Base-by-base conservation (phyloP, 768 basidiomycete species). In the Tricholoma sp. region DNA sequence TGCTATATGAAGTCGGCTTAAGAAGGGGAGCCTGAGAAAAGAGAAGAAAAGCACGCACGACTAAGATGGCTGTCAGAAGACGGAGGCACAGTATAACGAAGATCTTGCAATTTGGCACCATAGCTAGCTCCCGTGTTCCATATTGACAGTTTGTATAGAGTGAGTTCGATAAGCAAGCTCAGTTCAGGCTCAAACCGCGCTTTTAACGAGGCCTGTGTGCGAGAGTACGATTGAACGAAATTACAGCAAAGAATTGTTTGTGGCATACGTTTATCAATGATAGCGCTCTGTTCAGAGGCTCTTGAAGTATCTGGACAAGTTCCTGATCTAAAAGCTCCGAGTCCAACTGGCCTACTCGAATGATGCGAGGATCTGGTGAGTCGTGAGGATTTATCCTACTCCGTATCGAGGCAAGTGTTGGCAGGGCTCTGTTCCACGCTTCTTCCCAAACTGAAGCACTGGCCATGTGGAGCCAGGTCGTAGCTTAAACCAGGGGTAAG, bases 261-360 rank as follows among this genome's bases (percentile, higher is more conserved):
- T 32, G 12, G 70, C 84, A 59, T 70, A 93, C 92, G 61, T 82
- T 81, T 50, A 91, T 73, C 12, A 85, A 72, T 24, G 80, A 76
- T 18, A 96, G 70, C 1, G 94, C 85, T 57, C 81, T 88, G 59
- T 76, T 75, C 49, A 98, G 69, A n/a, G 94, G 94, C 53, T 90
- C 90, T 64, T 83, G 84, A 32, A 98, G 78, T 57, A 97, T 73
- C 29, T 85, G 80, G 32, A 89, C 83, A 15, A 98, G 81, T 59
- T 97, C 94, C 61, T 86, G 83, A 73, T 98, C 96, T 49, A 98
- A 80, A 20, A 95, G 78, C 63, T 93, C 88, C 3, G 95, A 85
- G 69, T 98, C 96, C 53, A 98, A 83, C 70, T 96, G 91, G 7
- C 90, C 89, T 49, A 98, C 93, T 44, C 94, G 89, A 24, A 84